Percentiles rank a stretch among this genome's conserved stretches.
Conservation (phyloP, 495 filamentous ascomycete genomes). For the Penicillium macrosclerotiorum region DNA sequence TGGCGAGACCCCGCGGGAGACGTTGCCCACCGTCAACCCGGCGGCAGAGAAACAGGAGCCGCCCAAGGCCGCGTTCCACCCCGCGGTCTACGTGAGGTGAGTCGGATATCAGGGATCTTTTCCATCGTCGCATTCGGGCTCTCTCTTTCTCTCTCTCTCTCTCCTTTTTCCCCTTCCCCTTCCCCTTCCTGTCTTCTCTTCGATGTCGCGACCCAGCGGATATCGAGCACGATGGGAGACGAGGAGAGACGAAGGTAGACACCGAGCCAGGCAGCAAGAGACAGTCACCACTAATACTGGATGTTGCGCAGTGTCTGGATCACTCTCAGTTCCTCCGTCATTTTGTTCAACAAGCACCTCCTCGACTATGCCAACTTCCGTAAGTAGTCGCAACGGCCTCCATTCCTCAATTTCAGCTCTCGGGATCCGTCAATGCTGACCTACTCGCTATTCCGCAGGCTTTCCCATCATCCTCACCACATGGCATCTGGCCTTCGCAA, state of each 20-base stretch:
- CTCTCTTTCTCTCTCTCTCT: too few species aligned
- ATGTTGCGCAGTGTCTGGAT: slow-evolving; percentile 74
- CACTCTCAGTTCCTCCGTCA: slow-evolving; percentile 82
- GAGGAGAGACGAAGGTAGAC: neutral
- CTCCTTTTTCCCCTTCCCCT: too few species aligned
- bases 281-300: slow-evolving; percentile 15
- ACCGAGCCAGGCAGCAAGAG: neutral
- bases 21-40: slow-evolving; percentile 78
- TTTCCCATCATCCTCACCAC: slow-evolving; percentile 74
- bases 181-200: too few species aligned
- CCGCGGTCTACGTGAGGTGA: slow-evolving; percentile 86
- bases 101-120: too few species aligned
- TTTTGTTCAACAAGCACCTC: slow-evolving; percentile 99
- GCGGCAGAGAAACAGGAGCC: slow-evolving; percentile 64
- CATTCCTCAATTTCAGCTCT: too few species aligned
- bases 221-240: neutral
- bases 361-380: slow-evolving; percentile 79
- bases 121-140: too few species aligned
- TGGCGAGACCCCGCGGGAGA: slow-evolving; percentile 62
- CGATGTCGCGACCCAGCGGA: too few species aligned
- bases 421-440: neutral
- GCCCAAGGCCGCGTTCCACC: slow-evolving; percentile 66
- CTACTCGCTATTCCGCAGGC: neutral
- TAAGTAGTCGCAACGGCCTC: slow-evolving; percentile 61
- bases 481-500: slow-evolving; percentile 89